Base-by-base conservation (phyloP, 257 asterid species). In the Ligustrum vulgare region DNA sequence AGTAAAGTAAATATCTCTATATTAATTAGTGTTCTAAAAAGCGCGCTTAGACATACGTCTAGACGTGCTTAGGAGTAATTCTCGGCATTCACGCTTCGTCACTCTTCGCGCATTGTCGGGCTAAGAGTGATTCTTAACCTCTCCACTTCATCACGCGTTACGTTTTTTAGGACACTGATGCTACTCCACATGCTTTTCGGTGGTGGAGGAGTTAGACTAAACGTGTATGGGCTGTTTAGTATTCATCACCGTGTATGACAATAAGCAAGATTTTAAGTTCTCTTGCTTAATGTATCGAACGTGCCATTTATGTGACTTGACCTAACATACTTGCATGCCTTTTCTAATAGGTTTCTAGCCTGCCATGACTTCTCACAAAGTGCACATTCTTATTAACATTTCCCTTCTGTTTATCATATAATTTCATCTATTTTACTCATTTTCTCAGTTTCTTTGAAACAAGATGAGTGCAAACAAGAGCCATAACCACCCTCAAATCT, bases 401-500 rank as follows among this genome's bases (percentile, higher is more conserved):
- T 45, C 15, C 7, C 56, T 15, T 45, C n/a, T 45, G 56, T 20
- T 45, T 15, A 45, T 45, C n/a, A n/a, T 11, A 54, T 54, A 54
- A 7, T 54, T 54, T 54, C 25, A 51, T 25, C 34, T 60, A 8
- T 11, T 25, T 60, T 60, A 7, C 25, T 25, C 8, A 1, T 60
- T 60, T 60, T 60, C 67, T 22, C n/a, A 60, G 11, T 60, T 60
- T 60, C 8, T 60, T 23, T 60, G 34, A 23, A 60, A 10, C 67
- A 31, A 83, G 51, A 84, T 79, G 85, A 68, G 68, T 32, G 80
- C 47, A 12, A 31, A 10, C 22, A 41, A 31, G 13, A 25, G 65
- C 11, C 80, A 49, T 16, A 74, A 51, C 34, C 66, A 56, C 51
- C 71, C 64, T 72, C 81, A 76, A 15, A 79, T 43, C 8, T 74